Percentiles rank a stretch among this genome's conserved stretches.
Evolutionary conservation across 148 eudicot species (phyloP).

Genomic region (Spergularia marina): DNA sequence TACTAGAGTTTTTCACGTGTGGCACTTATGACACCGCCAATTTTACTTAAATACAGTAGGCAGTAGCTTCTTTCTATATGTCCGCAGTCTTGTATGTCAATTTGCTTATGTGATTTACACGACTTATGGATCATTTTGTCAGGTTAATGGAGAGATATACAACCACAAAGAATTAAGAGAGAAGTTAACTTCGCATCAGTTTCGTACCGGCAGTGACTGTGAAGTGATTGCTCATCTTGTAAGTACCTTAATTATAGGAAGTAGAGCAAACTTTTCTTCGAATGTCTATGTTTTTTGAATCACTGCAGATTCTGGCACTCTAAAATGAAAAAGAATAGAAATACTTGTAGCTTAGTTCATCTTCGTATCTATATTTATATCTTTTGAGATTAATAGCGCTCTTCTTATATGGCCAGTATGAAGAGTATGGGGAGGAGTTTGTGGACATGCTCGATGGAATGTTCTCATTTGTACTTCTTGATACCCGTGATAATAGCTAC

Average conservation of each 20-base stretch:
- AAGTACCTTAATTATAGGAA: slow-evolving; percentile 31
- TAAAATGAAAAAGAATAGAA: neutral
- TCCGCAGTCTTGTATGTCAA: neutral
- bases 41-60: neutral
- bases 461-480: slow-evolving; percentile 94
- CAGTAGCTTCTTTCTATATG: neutral
- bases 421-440: slow-evolving; percentile 89
- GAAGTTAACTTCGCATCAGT: slow-evolving; percentile 56
- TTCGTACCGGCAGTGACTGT: slow-evolving; percentile 89
- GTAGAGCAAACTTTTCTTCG: neutral
- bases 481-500: slow-evolving; percentile 81
- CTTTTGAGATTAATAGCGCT: neutral
- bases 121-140: slow-evolving; percentile 18
- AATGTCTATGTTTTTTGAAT: too few relatives aligned
- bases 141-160: slow-evolving; percentile 94
- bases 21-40: too few relatives aligned
- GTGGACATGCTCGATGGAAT: slow-evolving; percentile 93
- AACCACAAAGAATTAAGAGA: slow-evolving; percentile 73
- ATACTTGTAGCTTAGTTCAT: neutral
- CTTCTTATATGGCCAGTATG: slow-evolving; percentile 48
- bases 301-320: neutral
- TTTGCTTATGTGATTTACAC: neutral
- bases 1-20: too few relatives aligned
- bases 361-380: neutral
- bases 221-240: slow-evolving; percentile 96